Base-by-base conservation (phyloP, 2,329 filamentous ascomycete species). In the Achaetomium macrosporum region DNA sequence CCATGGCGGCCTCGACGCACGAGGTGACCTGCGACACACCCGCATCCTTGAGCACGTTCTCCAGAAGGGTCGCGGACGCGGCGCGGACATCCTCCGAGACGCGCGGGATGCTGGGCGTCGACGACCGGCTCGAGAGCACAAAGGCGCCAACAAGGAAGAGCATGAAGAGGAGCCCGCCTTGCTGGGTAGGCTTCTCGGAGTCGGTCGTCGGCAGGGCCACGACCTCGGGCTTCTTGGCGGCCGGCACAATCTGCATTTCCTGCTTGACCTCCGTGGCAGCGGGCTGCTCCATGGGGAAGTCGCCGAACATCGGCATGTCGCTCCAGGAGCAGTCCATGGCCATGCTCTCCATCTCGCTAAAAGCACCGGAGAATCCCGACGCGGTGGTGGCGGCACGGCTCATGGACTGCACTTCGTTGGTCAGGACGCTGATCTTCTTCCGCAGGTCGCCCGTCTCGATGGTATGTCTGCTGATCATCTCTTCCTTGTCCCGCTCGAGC, bases 91-190 rank as follows among this genome's bases (percentile, higher is more conserved):
- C 87, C 52, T 92, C 87, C 35, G 89, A 87, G 66, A 92, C 85
- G 52, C 81, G 81, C 47, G 88, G 87, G 61, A 95, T 84, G 61
- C 83, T 82, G 37, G 84, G 82, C n/a, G 79, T 74, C 17, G 84
- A 77, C 42, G 83, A 81, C 61, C 83, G 83, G 72, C 91, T 95
- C 31, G 92, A 96, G 57, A 93, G 87, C 63, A 97, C 90, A 67
- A 96, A 96, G 49, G 93, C 93, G 66, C 93, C 93, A 59, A 96
- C 91, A 50, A 99, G 86, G 66, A 99, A 87, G 62, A 96, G 87
- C 90, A 96, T 95, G 71, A 92, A 86, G 69, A 97, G 78, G 64
- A 97, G 73, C 64, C 89, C 82, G 47, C 90, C 88, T 64, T 91
- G 88, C 61, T 89, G 85, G 56, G 84, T 79, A 54, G 81, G 74